These are phyloP conservation scores for Aspergillus diversus DNA, from an alignment of 495 filamentous ascomycete genomes.

Conservation along the genomic window DNA sequence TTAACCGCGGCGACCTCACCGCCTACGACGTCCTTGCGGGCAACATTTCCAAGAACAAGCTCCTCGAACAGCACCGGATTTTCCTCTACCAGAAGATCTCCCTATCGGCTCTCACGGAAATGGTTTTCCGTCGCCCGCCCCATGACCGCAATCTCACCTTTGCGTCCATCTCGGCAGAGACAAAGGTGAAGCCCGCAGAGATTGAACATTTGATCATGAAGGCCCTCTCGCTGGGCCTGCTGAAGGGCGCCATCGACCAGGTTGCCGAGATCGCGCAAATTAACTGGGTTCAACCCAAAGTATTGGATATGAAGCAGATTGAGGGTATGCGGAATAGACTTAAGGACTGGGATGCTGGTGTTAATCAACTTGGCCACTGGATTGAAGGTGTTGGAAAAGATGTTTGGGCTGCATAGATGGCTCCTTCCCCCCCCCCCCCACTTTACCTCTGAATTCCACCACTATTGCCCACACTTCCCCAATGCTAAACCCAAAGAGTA, in stretches of 20 bases:
- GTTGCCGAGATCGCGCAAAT: slow-evolving; percentile 92
- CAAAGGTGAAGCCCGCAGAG: slow-evolving; percentile 85
- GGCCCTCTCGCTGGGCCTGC: slow-evolving; percentile 86
- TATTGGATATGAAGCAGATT: slow-evolving; percentile 93
- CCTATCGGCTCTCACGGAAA: slow-evolving; percentile 90
- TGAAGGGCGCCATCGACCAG: slow-evolving; percentile 94
- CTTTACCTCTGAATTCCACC: slow-evolving; percentile 26
- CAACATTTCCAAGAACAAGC: slow-evolving; percentile 73
- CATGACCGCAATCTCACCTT: slow-evolving; percentile 96
- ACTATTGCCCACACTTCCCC: not conserved
- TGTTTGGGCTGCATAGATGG: slow-evolving; percentile 78
- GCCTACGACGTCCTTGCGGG: slow-evolving; percentile 80
- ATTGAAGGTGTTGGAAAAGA: slow-evolving; percentile 88
- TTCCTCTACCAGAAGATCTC: slow-evolving; percentile 98
- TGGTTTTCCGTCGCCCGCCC: slow-evolving; percentile 92
- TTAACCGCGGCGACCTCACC: slow-evolving; percentile 92
- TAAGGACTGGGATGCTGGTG: slow-evolving; percentile 92
- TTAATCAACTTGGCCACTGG: slow-evolving; percentile 93
- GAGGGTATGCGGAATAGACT: slow-evolving; percentile 87
- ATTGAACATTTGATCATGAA: slow-evolving; percentile 99
- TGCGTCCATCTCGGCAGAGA: slow-evolving; percentile 82
- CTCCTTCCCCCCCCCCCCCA: too few relatives aligned
- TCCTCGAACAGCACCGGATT: slow-evolving; percentile 76
- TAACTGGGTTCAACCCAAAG: slow-evolving; percentile 98
- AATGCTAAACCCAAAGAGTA: slow-evolving; percentile 31